Evolutionary conservation across 164 flowering plant genomes (phyloP).

Genomic region (Hamamelis virginiana): DNA sequence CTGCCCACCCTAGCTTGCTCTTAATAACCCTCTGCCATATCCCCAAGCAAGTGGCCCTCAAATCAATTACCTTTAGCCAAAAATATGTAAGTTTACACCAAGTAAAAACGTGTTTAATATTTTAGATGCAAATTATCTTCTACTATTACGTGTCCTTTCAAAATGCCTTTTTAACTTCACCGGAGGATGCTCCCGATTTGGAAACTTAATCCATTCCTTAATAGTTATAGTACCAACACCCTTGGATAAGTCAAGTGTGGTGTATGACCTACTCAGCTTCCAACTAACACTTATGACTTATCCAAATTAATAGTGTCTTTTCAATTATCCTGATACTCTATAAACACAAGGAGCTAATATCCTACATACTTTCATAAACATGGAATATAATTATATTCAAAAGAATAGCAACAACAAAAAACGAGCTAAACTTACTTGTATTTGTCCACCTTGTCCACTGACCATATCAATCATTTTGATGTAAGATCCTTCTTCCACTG

Average conservation of each 20-base stretch:
- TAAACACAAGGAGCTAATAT: not conserved
- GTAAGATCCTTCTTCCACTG: conserved; percentile 99
- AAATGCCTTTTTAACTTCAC: too few relatives aligned
- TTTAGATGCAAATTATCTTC: too few relatives aligned
- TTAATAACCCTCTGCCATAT: too few relatives aligned
- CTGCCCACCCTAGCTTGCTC: too few relatives aligned
- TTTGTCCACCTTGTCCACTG: conserved; percentile 95
- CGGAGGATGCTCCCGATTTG: not conserved
- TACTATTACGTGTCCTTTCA: too few relatives aligned
- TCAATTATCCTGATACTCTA: not conserved
- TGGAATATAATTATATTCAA: not conserved
- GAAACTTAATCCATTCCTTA: too few relatives aligned
- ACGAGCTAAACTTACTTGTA: conserved; percentile 62
- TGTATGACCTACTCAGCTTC: not conserved
- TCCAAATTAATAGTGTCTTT: not conserved
- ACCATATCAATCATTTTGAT: conserved; percentile 99
- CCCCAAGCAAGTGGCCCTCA: too few relatives aligned
- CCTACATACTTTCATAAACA: not conserved
- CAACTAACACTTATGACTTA: not conserved
- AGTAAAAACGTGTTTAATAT: too few relatives aligned
- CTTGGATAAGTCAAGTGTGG: too few relatives aligned
- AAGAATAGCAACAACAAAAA: not conserved
- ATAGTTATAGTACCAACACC: too few relatives aligned
- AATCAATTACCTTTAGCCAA: too few relatives aligned
- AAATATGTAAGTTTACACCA: too few relatives aligned